These are phyloP conservation scores for Tetrahymena malaccensis DNA, from an alignment of 73 alveolate species.

Conservation along the genomic window DNA sequence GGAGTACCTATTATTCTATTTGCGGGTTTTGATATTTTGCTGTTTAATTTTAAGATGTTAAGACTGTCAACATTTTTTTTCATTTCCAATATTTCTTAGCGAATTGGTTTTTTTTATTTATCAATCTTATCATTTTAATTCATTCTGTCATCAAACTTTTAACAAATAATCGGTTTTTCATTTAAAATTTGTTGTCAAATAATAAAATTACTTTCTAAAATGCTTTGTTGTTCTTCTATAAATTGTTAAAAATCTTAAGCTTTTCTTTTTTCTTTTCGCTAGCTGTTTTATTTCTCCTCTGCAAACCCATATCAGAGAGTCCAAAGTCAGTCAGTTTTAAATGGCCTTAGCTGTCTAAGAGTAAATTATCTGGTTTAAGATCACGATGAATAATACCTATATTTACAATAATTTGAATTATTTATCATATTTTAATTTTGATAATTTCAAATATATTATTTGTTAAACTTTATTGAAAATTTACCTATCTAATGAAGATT, in stretches of 20 bases:
- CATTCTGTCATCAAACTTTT: neutral
- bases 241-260: neutral
- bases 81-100: neutral
- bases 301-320: conserved; percentile 22
- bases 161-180: neutral
- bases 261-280: neutral
- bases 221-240: neutral
- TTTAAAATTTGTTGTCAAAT: neutral
- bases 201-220: neutral
- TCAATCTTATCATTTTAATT: neutral
- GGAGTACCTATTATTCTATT: conserved; percentile 42
- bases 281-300: conserved; percentile 14
- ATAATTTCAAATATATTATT: neutral
- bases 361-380: conserved; percentile 43
- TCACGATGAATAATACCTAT: conserved; percentile 43
- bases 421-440: neutral
- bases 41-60: neutral
- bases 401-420: neutral
- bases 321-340: conserved; percentile 42
- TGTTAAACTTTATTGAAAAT: neutral
- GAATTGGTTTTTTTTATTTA: neutral
- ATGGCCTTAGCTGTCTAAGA: conserved; percentile 36
- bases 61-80: neutral
- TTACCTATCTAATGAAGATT: neutral
- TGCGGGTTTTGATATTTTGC: neutral